phyloP scores from a whole-genome alignment of 805 yeast species.

The Teunomyces barrocoloradensis region DNA sequence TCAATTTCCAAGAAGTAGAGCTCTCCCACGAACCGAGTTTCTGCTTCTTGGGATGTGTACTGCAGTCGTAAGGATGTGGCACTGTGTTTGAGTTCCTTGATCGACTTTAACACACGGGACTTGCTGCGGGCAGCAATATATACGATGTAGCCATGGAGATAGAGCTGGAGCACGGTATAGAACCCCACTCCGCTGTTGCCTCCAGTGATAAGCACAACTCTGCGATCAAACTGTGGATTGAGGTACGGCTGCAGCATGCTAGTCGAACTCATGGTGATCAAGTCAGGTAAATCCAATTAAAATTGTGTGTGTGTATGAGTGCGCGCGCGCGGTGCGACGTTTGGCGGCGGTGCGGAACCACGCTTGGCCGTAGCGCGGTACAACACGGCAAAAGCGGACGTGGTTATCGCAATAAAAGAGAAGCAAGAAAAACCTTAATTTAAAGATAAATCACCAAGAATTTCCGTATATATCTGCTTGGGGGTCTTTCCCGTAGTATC shows the following conservation, averaged over 20 bases:
- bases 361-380: no score
- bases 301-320: background rate
- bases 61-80: slow-evolving; percentile 37
- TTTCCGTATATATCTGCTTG: slow-evolving; percentile 22
- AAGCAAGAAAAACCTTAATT: background rate
- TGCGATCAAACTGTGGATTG: slow-evolving; percentile 52
- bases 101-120: slow-evolving; percentile 54
- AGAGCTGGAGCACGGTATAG: slow-evolving; percentile 70
- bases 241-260: slow-evolving; percentile 49
- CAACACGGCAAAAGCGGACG: no score
- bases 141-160: slow-evolving; percentile 73
- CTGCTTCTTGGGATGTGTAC: slow-evolving; percentile 20
- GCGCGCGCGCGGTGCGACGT: background rate
- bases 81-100: slow-evolving; percentile 52
- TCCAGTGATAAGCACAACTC: slow-evolving; percentile 74
- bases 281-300: background rate
- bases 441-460: slow-evolving; percentile 8
- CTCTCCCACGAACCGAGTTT: slow-evolving; percentile 32
- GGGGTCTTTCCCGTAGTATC: slow-evolving; percentile 34
- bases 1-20: slow-evolving; percentile 38
- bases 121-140: slow-evolving; percentile 72
- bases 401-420: background rate
- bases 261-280: no score
- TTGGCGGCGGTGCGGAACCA: no score
- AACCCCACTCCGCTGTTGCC: slow-evolving; percentile 83